Evolutionary conservation across 352 stramenopile genomes (phyloP), one percentile per base, ranked within the genome.

Genomic region (Plasmopara muralis): DNA sequence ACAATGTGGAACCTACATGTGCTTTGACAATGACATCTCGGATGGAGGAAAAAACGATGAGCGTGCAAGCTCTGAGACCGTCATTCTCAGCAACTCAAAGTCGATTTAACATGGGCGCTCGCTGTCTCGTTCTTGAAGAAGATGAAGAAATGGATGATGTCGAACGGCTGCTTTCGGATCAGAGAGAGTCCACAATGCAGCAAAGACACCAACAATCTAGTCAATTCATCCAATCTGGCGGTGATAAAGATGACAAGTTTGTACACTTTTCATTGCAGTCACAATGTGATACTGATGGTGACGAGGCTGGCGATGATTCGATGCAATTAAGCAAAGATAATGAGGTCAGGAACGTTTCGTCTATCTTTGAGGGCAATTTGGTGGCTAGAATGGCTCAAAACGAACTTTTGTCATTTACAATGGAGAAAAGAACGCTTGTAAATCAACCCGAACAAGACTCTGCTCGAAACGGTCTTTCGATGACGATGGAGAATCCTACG

Each of bases 131-230:
- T 13, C 45, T 64, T 2, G 61, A 69, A 34, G 57, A 72, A 49
- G 59, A 66, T 20, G 64, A 63, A n/a, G 64, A 72, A 37, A 60
- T 57, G 55, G 60, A 72, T 45, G 64, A 68, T n/a, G 53, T 66
- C 9, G 60, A 72, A 37, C 44, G 46, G 2, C 41, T 65, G 15
- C 40, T 68, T 20, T 39, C 59, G 13, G 50, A 66, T 6, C 49
- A 66, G 65, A 62, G 42, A n/a, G 20, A 25, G 39, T 45, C 42
- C 10, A 53, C 29, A 14, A 42, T 45, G 43, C 43, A 42, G 16
- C 41, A 37, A 4, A 46, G 43, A 12, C 55, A 33, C 33, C 25
- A 41, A 35, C 41, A 52, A 9, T 10, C 44, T 16, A 28, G 16
- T 35, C 37, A 40, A 28, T 34, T 47, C 4, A 41, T 28, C 18